These are phyloP conservation scores for Echria macrotheca DNA, from an alignment of 495 filamentous ascomycete genomes.

Conservation along the genomic window DNA sequence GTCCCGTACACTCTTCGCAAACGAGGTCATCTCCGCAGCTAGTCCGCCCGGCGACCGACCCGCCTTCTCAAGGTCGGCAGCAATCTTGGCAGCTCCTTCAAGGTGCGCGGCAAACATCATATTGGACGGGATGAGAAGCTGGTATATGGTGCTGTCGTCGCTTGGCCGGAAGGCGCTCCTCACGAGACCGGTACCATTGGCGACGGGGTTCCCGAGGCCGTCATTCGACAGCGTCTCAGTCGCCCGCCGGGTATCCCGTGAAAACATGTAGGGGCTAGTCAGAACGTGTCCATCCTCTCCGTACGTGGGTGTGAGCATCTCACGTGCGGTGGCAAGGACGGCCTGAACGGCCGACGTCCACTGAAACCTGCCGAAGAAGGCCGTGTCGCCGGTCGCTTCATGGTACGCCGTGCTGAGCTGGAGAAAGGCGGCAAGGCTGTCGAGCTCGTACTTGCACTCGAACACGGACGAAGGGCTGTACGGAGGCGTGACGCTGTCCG, in stretches of 20 bases:
- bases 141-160: conserved; percentile 54
- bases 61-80: conserved; percentile 34
- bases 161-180: conserved; percentile 57
- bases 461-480: conserved; percentile 30
- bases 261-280: conserved; percentile 51
- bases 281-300: conserved; percentile 48
- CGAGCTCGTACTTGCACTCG: conserved; percentile 62
- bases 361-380: conserved; percentile 51
- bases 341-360: conserved; percentile 49
- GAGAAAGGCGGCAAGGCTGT: conserved; percentile 60
- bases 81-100: conserved; percentile 42
- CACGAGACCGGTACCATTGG: conserved; percentile 53
- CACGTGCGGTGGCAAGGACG: conserved; percentile 44
- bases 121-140: conserved; percentile 59
- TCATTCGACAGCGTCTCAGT: conserved; percentile 58
- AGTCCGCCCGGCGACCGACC: neutral
- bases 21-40: conserved; percentile 38
- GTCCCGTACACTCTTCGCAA: conserved; percentile 40
- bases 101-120: conserved; percentile 64
- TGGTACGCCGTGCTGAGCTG: conserved; percentile 55
- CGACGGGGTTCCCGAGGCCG: conserved; percentile 54
- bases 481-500: conserved; percentile 19
- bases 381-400: conserved; percentile 49
- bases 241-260: conserved; percentile 42
- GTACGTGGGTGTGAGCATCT: conserved; percentile 54